Conservation (phyloP, 176 grass and related monocot species). For the Alloteropsis semialata region DNA sequence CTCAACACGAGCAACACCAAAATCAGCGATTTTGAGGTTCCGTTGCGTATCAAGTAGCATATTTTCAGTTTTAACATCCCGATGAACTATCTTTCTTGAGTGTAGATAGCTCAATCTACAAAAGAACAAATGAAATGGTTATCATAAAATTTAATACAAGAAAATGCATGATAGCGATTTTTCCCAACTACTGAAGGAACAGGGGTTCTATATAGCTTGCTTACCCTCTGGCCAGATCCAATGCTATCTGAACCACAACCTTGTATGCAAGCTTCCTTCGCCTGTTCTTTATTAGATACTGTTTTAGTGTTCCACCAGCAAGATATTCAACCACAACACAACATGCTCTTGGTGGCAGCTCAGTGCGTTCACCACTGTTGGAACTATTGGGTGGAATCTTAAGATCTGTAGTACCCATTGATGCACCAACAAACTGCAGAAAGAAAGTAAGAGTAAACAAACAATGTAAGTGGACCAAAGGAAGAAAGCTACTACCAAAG, state of each 20-base stretch:
- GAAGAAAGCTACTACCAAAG: not conserved
- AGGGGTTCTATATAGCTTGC: not conserved
- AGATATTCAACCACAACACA: conserved; percentile 77
- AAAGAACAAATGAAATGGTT: not conserved
- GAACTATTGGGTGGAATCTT: conserved; percentile 52
- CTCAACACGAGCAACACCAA: conserved; percentile 83
- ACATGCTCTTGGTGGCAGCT: conserved; percentile 50
- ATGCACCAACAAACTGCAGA: conserved; percentile 76
- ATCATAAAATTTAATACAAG: not conserved
- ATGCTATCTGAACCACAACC: conserved; percentile 66
- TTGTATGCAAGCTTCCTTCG: conserved; percentile 65
- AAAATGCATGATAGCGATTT: not conserved
- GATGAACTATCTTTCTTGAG: conserved; percentile 60
- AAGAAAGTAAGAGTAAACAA: not conserved
- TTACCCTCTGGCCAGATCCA: conserved; percentile 84
- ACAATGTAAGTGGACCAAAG: not conserved
- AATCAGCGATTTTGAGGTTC: conserved; percentile 89
- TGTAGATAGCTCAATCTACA: conserved; percentile 75
- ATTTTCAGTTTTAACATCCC: conserved; percentile 86
- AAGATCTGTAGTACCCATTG: conserved; percentile 64
- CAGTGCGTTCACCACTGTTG: conserved; percentile 25
- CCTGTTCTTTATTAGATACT: conserved; percentile 59
- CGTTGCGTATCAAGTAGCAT: conserved; percentile 65
- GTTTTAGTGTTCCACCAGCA: conserved; percentile 61
- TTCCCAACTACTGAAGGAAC: not conserved